Percentiles rank a stretch among this genome's conserved stretches.
Evolutionary conservation across 495 filamentous ascomycete species (phyloP).

Genomic region (Neurospora discreta): DNA sequence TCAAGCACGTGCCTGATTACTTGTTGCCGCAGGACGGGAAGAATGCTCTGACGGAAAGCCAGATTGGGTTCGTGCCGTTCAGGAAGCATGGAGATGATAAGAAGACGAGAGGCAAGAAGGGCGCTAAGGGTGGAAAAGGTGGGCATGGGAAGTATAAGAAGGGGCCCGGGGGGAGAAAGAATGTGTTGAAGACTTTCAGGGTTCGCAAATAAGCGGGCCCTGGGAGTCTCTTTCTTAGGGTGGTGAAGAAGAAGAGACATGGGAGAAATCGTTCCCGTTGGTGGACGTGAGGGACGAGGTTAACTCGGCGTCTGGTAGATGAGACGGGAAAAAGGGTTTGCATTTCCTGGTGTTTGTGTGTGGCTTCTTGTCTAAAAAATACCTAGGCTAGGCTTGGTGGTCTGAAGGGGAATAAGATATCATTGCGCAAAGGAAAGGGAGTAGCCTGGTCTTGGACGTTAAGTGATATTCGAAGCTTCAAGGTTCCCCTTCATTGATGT

Average conservation of each 20-base stretch:
- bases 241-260: neutral
- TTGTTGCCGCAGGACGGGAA: constrained; percentile 72
- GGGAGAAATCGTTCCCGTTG: no score
- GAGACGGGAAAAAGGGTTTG: neutral
- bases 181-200: constrained; percentile 90
- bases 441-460: no score
- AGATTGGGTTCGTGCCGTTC: constrained; percentile 65
- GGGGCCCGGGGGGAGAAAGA: constrained; percentile 43
- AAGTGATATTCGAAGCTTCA: no score
- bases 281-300: no score
- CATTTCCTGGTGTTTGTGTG: neutral
- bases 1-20: constrained; percentile 95
- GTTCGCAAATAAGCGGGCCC: constrained; percentile 30
- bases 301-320: neutral
- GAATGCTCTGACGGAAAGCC: constrained; percentile 47
- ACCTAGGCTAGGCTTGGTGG: neutral
- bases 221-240: neutral
- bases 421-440: neutral
- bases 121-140: constrained; percentile 42
- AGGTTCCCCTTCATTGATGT: no score
- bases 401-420: neutral
- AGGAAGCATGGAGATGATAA: constrained; percentile 44
- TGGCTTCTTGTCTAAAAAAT: neutral
- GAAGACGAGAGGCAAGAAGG: constrained; percentile 54
- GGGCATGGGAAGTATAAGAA: constrained; percentile 35